These are phyloP conservation scores for Mycena vulgaris DNA, from an alignment of 768 basidiomycete species.

Conservation along the genomic window DNA sequence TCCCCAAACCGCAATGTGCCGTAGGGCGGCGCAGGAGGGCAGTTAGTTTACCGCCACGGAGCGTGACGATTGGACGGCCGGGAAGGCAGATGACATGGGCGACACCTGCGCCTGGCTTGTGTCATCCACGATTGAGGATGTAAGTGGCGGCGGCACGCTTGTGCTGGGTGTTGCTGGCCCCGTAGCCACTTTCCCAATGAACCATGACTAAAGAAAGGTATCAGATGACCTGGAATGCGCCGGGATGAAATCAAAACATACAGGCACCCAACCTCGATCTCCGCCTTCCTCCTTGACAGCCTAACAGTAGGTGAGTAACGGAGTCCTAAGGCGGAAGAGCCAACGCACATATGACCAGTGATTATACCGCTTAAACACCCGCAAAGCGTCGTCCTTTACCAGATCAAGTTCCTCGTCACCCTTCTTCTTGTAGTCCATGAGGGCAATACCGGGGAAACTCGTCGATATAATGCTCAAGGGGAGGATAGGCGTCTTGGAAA, in stretches of 20 bases:
- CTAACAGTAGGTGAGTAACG: constrained; percentile 54
- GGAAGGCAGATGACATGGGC: constrained; percentile 90
- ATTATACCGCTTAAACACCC: constrained; percentile 98
- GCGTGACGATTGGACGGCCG: constrained; percentile 60
- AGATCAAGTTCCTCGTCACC: constrained; percentile 94
- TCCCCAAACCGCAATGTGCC: constrained; percentile 2
- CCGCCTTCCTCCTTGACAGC: constrained; percentile 95
- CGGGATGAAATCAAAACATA: constrained; percentile 52
- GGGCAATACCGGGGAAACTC: constrained; percentile 94
- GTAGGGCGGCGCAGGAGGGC: background rate
- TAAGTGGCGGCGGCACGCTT: constrained; percentile 47
- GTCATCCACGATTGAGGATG: constrained; percentile 53
- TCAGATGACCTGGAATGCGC: constrained; percentile 22
- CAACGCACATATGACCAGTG: constrained; percentile 93
- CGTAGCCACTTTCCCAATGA: constrained; percentile 86
- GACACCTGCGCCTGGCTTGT: constrained; percentile 70
- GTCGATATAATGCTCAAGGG: constrained; percentile 96
- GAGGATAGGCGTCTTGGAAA: constrained; percentile 84
- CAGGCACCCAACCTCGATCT: constrained; percentile 97
- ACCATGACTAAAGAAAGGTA: constrained; percentile 80
- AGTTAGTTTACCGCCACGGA: constrained; percentile 45
- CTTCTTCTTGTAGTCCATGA: constrained; percentile 97
- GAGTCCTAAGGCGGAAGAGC: constrained; percentile 18
- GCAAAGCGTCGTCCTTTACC: constrained; percentile 87
- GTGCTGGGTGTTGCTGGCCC: constrained; percentile 62